Evolutionary conservation across 306 rosid species (phyloP).

Genomic region (Parietaria judaica): DNA sequence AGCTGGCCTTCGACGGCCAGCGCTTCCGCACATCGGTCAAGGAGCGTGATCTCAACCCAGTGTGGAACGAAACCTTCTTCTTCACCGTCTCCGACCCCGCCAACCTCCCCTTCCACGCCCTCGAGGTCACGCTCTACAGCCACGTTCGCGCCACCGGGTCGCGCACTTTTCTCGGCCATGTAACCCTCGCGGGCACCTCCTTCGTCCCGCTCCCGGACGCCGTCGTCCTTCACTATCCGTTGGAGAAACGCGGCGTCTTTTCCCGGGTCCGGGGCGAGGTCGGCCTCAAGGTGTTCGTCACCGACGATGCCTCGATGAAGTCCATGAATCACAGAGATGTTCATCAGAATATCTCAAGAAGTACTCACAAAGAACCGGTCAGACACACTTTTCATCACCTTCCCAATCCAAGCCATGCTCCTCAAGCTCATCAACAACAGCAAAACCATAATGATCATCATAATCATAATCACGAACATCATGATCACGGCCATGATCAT

Average conservation of each 20-base stretch:
- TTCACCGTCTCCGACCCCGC: constrained; percentile 78
- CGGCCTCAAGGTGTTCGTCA: constrained; percentile 61
- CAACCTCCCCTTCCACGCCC: constrained; percentile 54
- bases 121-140: constrained; percentile 55
- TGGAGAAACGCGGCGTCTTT: constrained; percentile 64
- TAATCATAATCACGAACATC: background rate
- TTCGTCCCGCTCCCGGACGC: constrained; percentile 78
- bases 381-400: constrained; percentile 66
- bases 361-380: constrained; percentile 15
- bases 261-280: constrained; percentile 81
- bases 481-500: constrained; percentile 17
- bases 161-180: constrained; percentile 63
- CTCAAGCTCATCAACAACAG: constrained; percentile 17
- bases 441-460: background rate
- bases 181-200: constrained; percentile 61
- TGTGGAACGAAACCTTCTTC: constrained; percentile 80
- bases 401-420: constrained; percentile 34
- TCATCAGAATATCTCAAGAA: background rate
- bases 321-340: constrained; percentile 20
- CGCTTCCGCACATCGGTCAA: constrained; percentile 58
- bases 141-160: constrained; percentile 42
- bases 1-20: constrained; percentile 75
- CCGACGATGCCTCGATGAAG: constrained; percentile 46
- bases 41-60: constrained; percentile 71
- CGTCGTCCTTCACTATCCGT: constrained; percentile 71